Conservation (phyloP, 495 filamentous ascomycete species). For the Neurospora sp. region DNA sequence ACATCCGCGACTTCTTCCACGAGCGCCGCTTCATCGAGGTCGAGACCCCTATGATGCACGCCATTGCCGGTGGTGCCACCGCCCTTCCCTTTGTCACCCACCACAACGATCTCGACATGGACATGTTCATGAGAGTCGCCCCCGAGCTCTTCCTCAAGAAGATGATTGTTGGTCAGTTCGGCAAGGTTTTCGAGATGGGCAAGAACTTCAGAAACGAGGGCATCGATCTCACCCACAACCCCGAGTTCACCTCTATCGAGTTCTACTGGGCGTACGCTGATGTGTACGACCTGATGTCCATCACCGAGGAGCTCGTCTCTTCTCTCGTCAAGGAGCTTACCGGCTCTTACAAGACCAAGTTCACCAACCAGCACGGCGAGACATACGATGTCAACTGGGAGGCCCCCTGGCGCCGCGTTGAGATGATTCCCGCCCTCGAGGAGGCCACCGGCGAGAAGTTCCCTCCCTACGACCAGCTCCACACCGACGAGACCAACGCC, state of each 20-base stretch:
- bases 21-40: constrained; percentile 79
- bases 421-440: constrained; percentile 95
- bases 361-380: constrained; percentile 71
- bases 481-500: constrained; percentile 75
- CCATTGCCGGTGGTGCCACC: constrained; percentile 89
- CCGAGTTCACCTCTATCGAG: constrained; percentile 88
- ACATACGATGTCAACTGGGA: constrained; percentile 89
- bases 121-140: constrained; percentile 81
- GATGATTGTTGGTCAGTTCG: constrained; percentile 82
- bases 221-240: constrained; percentile 87
- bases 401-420: constrained; percentile 81
- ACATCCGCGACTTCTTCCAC: constrained; percentile 81
- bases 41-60: constrained; percentile 97
- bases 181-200: constrained; percentile 78
- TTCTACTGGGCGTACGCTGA: constrained; percentile 97
- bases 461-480: constrained; percentile 76
- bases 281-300: constrained; percentile 81
- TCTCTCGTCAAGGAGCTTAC: constrained; percentile 85
- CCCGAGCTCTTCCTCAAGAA: constrained; percentile 95
- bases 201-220: constrained; percentile 92
- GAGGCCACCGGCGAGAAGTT: constrained; percentile 86
- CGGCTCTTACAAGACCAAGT: constrained; percentile 73
- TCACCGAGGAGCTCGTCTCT: constrained; percentile 91
- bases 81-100: constrained; percentile 91
- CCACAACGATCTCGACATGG: constrained; percentile 88